Evolutionary conservation across 306 rosid genomes (phyloP).

Genomic region (Senna tora): DNA sequence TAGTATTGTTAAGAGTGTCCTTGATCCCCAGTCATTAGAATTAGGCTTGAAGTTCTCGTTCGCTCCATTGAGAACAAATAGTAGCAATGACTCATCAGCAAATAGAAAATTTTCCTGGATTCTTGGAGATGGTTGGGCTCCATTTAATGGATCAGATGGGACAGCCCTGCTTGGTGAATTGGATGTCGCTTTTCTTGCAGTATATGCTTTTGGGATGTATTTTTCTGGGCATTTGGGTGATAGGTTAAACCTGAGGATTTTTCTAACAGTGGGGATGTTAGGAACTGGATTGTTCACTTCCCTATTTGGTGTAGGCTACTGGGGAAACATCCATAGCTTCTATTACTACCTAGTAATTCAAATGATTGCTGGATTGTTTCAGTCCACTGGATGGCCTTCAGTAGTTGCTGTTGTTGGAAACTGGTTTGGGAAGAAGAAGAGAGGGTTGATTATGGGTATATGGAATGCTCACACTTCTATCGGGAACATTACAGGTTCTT

Average conservation of each 20-base stretch:
- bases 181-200: slow-evolving; percentile 87
- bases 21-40: slow-evolving; percentile 74
- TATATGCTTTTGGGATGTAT: slow-evolving; percentile 92
- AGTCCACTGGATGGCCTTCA: slow-evolving; percentile 98
- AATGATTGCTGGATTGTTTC: slow-evolving; percentile 92
- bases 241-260: slow-evolving; percentile 73
- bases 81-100: slow-evolving; percentile 35
- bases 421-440: slow-evolving; percentile 96
- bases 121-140: slow-evolving; percentile 86
- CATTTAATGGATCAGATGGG: slow-evolving; percentile 80
- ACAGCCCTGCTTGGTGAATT: slow-evolving; percentile 84
- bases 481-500: slow-evolving; percentile 91
- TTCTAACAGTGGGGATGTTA: slow-evolving; percentile 85
- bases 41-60: slow-evolving; percentile 43
- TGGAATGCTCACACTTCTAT: slow-evolving; percentile 99
- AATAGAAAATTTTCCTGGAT: slow-evolving; percentile 40
- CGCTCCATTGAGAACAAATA: slow-evolving; percentile 38
- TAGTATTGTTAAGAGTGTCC: slow-evolving; percentile 89
- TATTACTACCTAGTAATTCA: slow-evolving; percentile 71
- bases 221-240: slow-evolving; percentile 97
- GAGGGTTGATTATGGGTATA: slow-evolving; percentile 96
- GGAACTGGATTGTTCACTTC: slow-evolving; percentile 92
- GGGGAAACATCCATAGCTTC: slow-evolving; percentile 78
- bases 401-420: slow-evolving; percentile 94
- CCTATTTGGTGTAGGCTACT: slow-evolving; percentile 81